phyloP scores from a whole-genome alignment of 352 stramenopile genomes.

The Pythium volutum region DNA sequence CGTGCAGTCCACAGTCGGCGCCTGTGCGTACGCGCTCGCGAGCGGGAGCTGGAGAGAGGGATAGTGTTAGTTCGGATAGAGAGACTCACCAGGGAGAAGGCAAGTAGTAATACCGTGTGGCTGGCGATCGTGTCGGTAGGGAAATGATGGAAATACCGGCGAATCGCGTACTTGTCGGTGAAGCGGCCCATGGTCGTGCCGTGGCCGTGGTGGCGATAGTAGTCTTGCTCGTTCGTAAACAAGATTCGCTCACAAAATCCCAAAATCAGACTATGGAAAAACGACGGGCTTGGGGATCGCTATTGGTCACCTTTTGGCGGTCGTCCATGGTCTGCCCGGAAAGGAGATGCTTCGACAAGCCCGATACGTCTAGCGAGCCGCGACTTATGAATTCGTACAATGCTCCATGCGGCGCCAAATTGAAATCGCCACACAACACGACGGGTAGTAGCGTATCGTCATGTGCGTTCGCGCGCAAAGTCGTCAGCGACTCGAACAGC shows the following conservation, averaged over 20 bases:
- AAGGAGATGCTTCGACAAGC: constrained; percentile 41
- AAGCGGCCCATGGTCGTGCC: constrained; percentile 26
- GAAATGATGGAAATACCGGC: constrained; percentile 26
- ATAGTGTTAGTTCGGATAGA: background rate
- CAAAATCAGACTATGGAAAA: background rate
- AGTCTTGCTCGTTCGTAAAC: constrained; percentile 23
- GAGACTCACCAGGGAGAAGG: background rate
- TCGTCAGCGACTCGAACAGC: constrained; percentile 36
- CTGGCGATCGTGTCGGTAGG: constrained; percentile 10
- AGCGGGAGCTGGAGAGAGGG: constrained; percentile 38
- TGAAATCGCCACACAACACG: constrained; percentile 67
- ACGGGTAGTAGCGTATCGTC: constrained; percentile 27
- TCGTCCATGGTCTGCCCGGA: constrained; percentile 45
- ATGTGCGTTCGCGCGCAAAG: constrained; percentile 1
- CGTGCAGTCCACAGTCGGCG: constrained; percentile 38
- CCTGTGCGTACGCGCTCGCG: constrained; percentile 63
- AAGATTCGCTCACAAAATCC: constrained; percentile 6
- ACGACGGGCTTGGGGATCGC: no score
- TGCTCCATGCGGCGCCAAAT: constrained; percentile 56
- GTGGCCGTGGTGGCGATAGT: constrained; percentile 21
- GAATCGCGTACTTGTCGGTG: constrained; percentile 6
- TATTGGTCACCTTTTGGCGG: constrained; percentile 16
- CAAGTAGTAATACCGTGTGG: constrained; percentile 13
- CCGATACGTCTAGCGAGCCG: constrained; percentile 40
- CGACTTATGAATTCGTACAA: constrained; percentile 61